These are phyloP conservation scores for Acephala macrosclerotiorum DNA, from an alignment of 2,329 filamentous ascomycete species.

Conservation along the genomic window DNA sequence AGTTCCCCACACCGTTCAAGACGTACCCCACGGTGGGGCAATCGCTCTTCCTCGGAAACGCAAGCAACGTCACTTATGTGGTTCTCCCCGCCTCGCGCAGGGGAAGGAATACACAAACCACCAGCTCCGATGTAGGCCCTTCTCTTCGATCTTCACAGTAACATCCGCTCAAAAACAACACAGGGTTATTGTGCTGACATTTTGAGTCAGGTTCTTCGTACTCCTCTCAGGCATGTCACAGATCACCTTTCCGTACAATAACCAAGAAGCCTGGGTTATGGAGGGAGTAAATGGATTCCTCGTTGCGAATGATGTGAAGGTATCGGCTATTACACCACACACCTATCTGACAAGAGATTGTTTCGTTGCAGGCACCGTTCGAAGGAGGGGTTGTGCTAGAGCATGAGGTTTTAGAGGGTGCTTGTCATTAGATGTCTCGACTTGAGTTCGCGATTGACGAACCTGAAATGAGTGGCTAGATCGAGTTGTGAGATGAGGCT, in stretches of 20 bases:
- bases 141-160: not conserved
- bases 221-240: conserved; percentile 11
- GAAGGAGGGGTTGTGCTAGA: conserved; percentile 5
- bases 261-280: conserved; percentile 7
- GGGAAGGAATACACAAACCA: conserved; percentile 3
- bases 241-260: conserved; percentile 10
- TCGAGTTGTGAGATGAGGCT: not conserved
- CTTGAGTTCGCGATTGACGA: not conserved
- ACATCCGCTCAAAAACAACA: not conserved
- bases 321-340: conserved; percentile 8
- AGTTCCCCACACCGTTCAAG: conserved; percentile 7
- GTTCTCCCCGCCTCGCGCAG: conserved; percentile 1
- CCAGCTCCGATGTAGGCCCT: conserved; percentile 1
- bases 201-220: not conserved
- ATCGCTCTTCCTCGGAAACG: conserved; percentile 8
- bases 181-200: not conserved
- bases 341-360: conserved; percentile 5
- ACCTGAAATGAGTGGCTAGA: not conserved
- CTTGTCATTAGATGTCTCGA: conserved; percentile 1
- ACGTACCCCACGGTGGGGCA: conserved; percentile 7
- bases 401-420: conserved; percentile 3
- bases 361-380: conserved; percentile 10
- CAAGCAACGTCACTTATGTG: conserved; percentile 11
- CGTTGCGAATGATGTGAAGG: conserved; percentile 12
- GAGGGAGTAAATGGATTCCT: conserved; percentile 2